Base-by-base conservation (phyloP, 2,329 filamentous ascomycete genomes). In the Zalaria sp. region DNA sequence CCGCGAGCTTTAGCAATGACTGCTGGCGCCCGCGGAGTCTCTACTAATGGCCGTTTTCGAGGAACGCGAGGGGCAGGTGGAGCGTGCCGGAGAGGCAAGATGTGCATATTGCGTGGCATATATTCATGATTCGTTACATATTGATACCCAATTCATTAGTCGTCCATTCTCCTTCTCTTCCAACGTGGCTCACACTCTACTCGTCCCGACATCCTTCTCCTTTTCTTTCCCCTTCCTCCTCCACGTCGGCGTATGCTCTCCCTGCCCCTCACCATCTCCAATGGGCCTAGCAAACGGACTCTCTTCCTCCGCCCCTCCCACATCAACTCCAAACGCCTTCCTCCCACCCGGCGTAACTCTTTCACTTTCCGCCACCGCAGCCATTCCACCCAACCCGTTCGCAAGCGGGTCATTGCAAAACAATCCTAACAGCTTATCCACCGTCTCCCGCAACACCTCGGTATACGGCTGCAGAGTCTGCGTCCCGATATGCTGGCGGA, bases 371-470 rank as follows among this genome's bases (percentile, higher is more conserved):
- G 25, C 25, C n/a, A 11, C 28, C 27, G 25, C 35, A 11, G 6
- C 36, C 18, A 9, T 5, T 7, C 7, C 36, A 38, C 11, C 7
- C n/a, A 38, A 38, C 34, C 35, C 25, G 25, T 35, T 5, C 11
- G 52, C 48, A 4, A 68, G 47, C 4, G 66, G 67, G 50, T 72
- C 66, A 5, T 46, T 57, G 42, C 66, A 67, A 43, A 67, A 71
- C 4, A 71, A 56, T 0, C 50, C 54, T 1, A 72, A 54, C 2
- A 72, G 50, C 45, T 57, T 59, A 40, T 72, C 68, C 1, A 69
- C 68, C 0, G 62, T 58, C 38, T 71, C 65, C 11, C 67, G 59
- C 32, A 72, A 48, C n/a, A 51, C 53, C 35, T 66, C 64, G 1
- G 59, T 56, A n/a, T 64, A 59, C 8, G 54, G 49, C 37, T 62